A percentile compares a stretch with the other conserved stretches of the same genome.
Evolutionary conservation across 2,329 filamentous ascomycete genomes (phyloP).

Genomic region (Cercospora zeae-maydis): DNA sequence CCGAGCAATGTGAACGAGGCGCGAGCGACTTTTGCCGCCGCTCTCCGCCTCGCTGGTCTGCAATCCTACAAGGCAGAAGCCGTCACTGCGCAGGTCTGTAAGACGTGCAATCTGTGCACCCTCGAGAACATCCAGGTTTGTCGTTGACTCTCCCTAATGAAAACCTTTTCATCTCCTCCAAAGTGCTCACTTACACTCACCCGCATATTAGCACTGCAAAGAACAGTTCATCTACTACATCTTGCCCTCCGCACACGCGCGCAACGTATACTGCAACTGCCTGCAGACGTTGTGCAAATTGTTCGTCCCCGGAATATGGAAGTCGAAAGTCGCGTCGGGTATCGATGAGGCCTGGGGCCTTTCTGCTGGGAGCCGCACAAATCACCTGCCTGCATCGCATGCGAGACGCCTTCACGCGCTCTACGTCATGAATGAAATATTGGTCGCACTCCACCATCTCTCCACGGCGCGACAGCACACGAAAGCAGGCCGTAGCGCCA

Average conservation of each 20-base stretch:
- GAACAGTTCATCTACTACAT: slow-evolving; percentile 21
- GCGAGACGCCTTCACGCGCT: slow-evolving; percentile 26
- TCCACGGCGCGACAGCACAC: neutral
- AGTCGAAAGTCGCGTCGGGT: neutral
- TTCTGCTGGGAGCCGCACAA: neutral
- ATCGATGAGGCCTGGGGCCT: slow-evolving; percentile 8
- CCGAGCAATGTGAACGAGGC: neutral
- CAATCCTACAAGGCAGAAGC: neutral
- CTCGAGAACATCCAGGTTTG: slow-evolving; percentile 27
- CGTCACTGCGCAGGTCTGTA: slow-evolving; percentile 11
- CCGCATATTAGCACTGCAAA: slow-evolving; percentile 23
- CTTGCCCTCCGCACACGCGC: slow-evolving; percentile 13
- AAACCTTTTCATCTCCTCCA: neutral
- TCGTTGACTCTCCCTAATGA: slow-evolving; percentile 4
- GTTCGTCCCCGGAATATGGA: slow-evolving; percentile 1
- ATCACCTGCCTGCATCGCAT: slow-evolving; percentile 20
- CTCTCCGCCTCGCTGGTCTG: neutral
- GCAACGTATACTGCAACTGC: slow-evolving; percentile 20
- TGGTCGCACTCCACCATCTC: slow-evolving; percentile 7
- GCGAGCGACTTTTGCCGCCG: neutral
- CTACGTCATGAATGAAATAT: slow-evolving; percentile 23
- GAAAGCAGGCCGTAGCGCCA: neutral
- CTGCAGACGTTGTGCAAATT: slow-evolving; percentile 19
- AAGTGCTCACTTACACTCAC: slow-evolving; percentile 21
- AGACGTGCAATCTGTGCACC: slow-evolving; percentile 25